Percentiles rank a stretch among this genome's conserved stretches.
phyloP scores from a whole-genome alignment of 257 asterid species.

The Solanum chilense region DNA sequence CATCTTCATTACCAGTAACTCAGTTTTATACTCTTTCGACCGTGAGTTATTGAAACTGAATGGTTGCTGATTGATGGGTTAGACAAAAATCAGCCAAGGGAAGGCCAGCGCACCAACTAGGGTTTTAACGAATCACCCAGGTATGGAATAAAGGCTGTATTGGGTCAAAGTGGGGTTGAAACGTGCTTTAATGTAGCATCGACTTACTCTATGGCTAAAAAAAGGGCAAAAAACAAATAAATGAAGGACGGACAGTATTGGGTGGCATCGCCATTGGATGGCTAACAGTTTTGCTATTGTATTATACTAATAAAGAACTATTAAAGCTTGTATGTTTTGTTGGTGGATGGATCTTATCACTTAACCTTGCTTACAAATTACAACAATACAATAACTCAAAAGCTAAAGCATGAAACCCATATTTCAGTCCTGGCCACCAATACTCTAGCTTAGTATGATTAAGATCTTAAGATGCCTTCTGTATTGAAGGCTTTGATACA shows the following conservation, averaged over 20 bases:
- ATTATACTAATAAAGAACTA: background rate
- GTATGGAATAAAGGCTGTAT: background rate
- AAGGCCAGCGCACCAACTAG: background rate
- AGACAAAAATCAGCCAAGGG: background rate
- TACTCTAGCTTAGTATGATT: background rate
- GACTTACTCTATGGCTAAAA: background rate
- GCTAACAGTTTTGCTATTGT: background rate
- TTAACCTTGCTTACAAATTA: background rate
- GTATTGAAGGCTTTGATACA: background rate
- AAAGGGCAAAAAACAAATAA: background rate
- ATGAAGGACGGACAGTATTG: background rate
- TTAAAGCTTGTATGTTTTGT: background rate
- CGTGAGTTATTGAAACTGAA: background rate
- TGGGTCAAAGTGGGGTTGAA: background rate
- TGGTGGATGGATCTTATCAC: background rate
- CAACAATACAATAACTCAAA: background rate
- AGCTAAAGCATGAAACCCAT: background rate
- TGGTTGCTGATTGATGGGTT: background rate
- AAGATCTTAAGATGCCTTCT: background rate
- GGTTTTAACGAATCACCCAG: background rate
- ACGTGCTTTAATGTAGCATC: background rate
- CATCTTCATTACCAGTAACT: background rate
- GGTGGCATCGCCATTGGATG: background rate
- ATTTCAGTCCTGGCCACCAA: background rate
- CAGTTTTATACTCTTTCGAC: background rate